These are phyloP conservation scores for Musa beccarii DNA, from an alignment of 176 grass and related monocot species.

Conservation along the genomic window DNA sequence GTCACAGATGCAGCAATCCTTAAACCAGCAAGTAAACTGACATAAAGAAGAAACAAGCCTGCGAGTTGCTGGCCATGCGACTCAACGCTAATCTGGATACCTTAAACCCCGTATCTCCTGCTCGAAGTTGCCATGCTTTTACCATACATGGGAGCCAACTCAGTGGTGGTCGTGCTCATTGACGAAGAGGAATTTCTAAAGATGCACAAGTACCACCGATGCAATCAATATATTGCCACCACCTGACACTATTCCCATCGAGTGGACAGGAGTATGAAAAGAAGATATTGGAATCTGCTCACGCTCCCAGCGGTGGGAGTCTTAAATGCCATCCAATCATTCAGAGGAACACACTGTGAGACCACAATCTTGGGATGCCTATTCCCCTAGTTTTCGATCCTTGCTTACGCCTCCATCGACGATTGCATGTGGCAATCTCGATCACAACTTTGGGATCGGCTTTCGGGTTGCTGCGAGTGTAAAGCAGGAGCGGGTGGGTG, in stretches of 20 bases:
- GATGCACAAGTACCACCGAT: conserved; percentile 1
- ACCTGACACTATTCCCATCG: background rate
- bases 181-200: background rate
- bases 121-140: too few species aligned
- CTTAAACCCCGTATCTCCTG: too few species aligned
- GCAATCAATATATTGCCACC: background rate
- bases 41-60: too few species aligned
- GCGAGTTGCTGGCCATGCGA: too few species aligned
- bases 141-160: too few species aligned
- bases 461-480: too few species aligned
- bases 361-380: background rate
- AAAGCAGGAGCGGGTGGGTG: too few species aligned
- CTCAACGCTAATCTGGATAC: too few species aligned
- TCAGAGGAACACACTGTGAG: background rate
- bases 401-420: background rate
- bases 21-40: too few species aligned
- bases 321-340: background rate
- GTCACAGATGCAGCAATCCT: too few species aligned
- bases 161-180: background rate
- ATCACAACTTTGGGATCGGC: too few species aligned
- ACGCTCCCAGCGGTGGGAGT: background rate
- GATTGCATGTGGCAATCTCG: too few species aligned
- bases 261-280: background rate
- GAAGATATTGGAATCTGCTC: background rate
- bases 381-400: background rate